Base-by-base conservation (phyloP, 1,284 basidiomycete species). In the Moesziomyces sp. region DNA sequence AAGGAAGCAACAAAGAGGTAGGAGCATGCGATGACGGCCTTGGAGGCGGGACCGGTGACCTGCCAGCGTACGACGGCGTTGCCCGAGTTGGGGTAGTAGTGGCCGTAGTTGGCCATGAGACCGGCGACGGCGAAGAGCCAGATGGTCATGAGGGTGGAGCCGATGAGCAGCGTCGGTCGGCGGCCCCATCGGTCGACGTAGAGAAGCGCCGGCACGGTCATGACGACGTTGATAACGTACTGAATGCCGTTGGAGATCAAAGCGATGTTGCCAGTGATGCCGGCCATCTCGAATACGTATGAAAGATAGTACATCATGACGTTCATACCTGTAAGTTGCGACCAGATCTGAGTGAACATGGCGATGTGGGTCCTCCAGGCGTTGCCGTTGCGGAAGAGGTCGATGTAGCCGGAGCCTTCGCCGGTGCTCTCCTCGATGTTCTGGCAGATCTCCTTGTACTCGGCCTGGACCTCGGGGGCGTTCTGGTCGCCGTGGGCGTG, bases 171-270 rank as follows among this genome's bases (percentile, higher is more conserved):
- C 38, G 71, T 76, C 24, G 71, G 74, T 13, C 72, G 71, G 43
- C 74, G 63, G 19, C 71, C 74, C 74, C 70, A 74, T 61, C 52
- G 52, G 52, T 76, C 74, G 47, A 76, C 40, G 30, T 50, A 74
- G 46, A 76, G 52, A 11, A 76, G 50, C 18, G 70, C 74, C 19
- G 74, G 74, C 14, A 77, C 52, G 30, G 74, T 77, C 67, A 72
- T 72, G 47, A 74, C 58, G 30, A 77, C 72, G 30, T 72, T 77
- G 65, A 77, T 68, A n/a, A 75, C 58, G 50, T 71, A 71, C 44
- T 71, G 72, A 49, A 77, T 75, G 44, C 57, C 63, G 48, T 59
- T 59, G 7, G 52, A 51, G 52, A 66, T 51, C 21, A 61, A 44
- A 9, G 61, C 44, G 46, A 63, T 38, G 66, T 52, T 61, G 26